Evolutionary conservation across 148 eudicot genomes (phyloP).

Genomic region (Silene conica): DNA sequence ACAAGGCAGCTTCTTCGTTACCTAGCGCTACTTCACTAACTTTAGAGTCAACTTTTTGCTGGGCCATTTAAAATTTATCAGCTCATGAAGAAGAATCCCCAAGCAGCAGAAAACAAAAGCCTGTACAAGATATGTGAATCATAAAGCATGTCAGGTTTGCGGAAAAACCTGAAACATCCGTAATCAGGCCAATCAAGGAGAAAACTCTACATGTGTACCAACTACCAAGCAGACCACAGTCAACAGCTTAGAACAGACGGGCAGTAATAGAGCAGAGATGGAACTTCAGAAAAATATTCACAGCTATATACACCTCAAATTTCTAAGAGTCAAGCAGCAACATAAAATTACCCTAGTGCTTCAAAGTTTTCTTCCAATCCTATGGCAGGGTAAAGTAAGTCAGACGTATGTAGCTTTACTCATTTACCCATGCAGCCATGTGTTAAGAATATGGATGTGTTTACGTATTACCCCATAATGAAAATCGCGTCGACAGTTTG

Average conservation of each 20-base stretch:
- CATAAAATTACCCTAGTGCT: too few relatives aligned
- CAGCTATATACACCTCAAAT: too few relatives aligned
- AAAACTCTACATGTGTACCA: too few relatives aligned
- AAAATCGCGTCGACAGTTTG: too few relatives aligned
- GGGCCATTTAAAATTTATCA: constrained; percentile 37
- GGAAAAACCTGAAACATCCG: background rate
- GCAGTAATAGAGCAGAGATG: too few relatives aligned
- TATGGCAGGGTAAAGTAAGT: background rate
- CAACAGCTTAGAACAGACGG: too few relatives aligned
- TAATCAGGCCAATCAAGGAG: background rate
- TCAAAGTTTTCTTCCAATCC: background rate
- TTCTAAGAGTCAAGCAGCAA: too few relatives aligned
- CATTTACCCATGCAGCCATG: too few relatives aligned
- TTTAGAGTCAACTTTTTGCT: constrained; percentile 45
- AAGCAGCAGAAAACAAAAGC: constrained; percentile 17
- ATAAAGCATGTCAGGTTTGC: constrained; percentile 1
- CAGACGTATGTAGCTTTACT: background rate
- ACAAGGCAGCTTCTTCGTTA: constrained; percentile 36
- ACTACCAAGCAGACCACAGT: too few relatives aligned
- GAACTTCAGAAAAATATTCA: too few relatives aligned
- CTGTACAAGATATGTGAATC: constrained; percentile 15
- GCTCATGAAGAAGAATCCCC: constrained; percentile 18
- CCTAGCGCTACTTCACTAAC: constrained; percentile 32
- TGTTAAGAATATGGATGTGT: too few relatives aligned
- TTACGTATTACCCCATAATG: too few relatives aligned